Conservation (phyloP, 768 basidiomycete genomes). For the Termitomyces sp. region DNA sequence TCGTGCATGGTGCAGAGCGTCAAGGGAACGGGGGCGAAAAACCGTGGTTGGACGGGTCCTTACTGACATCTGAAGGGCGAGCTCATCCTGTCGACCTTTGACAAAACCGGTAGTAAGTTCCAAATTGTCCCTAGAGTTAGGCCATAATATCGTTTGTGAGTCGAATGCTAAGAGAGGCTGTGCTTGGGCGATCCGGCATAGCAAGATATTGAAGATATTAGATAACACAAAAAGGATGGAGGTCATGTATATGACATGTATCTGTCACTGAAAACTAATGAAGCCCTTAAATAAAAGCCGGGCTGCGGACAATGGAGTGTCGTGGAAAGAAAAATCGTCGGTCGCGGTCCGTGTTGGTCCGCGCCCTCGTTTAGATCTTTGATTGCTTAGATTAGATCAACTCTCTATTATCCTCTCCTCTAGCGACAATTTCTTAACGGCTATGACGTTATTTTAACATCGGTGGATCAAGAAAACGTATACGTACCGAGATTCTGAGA, state of each 20-base stretch:
- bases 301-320: not conserved
- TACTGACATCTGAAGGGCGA: slow-evolving; percentile 22
- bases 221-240: not conserved
- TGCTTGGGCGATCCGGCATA: slow-evolving; percentile 3
- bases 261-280: not conserved
- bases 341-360: too few relatives aligned
- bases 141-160: slow-evolving; percentile 14
- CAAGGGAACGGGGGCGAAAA: slow-evolving; percentile 54
- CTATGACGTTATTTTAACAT: not conserved
- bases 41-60: slow-evolving; percentile 53
- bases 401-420: not conserved
- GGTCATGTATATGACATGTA: slow-evolving; percentile 19
- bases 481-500: not conserved
- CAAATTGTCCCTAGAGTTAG: slow-evolving; percentile 3
- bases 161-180: slow-evolving; percentile 12
- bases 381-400: not conserved
- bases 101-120: slow-evolving; percentile 9
- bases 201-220: not conserved
- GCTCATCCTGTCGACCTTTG: not conserved
- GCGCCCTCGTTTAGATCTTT: not conserved
- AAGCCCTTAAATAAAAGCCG: not conserved
- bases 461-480: not conserved
- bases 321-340: not conserved
- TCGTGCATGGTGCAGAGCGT: slow-evolving; percentile 50
- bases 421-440: not conserved